Base-by-base conservation (phyloP, 805 yeast species). In the Hanseniaspora guilliermondii region DNA sequence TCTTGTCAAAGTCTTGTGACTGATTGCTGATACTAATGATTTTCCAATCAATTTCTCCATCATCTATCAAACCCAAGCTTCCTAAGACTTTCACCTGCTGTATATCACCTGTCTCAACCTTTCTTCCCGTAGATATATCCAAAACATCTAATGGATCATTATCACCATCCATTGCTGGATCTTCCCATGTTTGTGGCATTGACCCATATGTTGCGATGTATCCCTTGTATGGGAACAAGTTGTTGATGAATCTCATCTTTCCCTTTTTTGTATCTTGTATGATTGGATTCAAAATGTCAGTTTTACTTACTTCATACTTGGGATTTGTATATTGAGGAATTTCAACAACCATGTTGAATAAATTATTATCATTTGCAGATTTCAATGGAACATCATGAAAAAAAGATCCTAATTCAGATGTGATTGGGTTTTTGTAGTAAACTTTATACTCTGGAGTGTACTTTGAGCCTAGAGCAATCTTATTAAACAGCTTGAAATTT, bases 261-360 rank as follows among this genome's bases (percentile, higher is more conserved):
- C 97, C 97, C 78, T 93, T 91, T 77, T 93, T 93, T 67, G 94
- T 86, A 73, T 93, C 98, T 76, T 93, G 98, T 58, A 86, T 76
- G 64, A 93, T 93, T 65, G 98, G 98, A 77, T 93, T 93, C 68
- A 88, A 77, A 46, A 78, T 71, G 62, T 73, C 73, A 64, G 85
- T 95, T 74, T 88, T 89, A 70, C 85, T 79, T 71, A 89, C 88
- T 73, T 93, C 98, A 70, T 89, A 77, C 76, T 93, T 93, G 60
- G 97, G 97, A 69, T 93, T 93, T 66, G 95, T 79, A 97, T 97
- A 91, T 72, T 97, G 85, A 68, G 98, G 98, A 61, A 93, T 88
- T 74, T 93, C 98, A 59, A 93, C 97, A 64, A 93, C 77, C 85
- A 87, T 83, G 17, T 54, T 54, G 27, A 49, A 44, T 17, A 54